Conservation (phyloP, 192 early-diverging fungal genomes). For the Umbelopsis ramanniana region DNA sequence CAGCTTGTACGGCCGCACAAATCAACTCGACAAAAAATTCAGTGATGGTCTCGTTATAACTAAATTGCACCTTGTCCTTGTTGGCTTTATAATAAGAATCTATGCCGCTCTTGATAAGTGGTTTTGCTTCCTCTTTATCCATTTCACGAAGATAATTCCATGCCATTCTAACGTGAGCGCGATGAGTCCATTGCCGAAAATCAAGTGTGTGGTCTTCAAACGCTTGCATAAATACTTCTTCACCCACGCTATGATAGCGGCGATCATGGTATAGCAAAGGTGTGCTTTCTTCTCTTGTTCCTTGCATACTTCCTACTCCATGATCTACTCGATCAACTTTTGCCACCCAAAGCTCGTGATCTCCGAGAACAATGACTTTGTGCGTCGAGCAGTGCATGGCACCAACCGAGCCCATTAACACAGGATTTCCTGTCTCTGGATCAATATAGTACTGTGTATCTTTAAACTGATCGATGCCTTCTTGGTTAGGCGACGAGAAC, state of each 20-base stretch:
- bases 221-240: slow-evolving; percentile 46
- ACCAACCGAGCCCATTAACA: slow-evolving; percentile 59
- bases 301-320: slow-evolving; percentile 47
- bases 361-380: slow-evolving; percentile 55
- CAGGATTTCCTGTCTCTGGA: slow-evolving; percentile 51
- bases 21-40: slow-evolving; percentile 39
- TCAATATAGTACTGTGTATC: slow-evolving; percentile 45
- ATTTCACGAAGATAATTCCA: slow-evolving; percentile 47
- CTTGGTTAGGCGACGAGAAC: slow-evolving; percentile 61
- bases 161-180: slow-evolving; percentile 48
- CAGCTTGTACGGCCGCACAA: slow-evolving; percentile 22
- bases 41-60: slow-evolving; percentile 45
- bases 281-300: slow-evolving; percentile 34
- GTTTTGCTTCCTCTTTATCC: slow-evolving; percentile 22
- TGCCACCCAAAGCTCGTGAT: slow-evolving; percentile 69
- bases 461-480: slow-evolving; percentile 49
- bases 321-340: slow-evolving; percentile 58
- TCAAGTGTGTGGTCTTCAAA: slow-evolving; percentile 34
- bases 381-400: slow-evolving; percentile 59
- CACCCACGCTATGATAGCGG: slow-evolving; percentile 51
- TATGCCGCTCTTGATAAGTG: slow-evolving; percentile 37
- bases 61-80: slow-evolving; percentile 6
- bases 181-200: slow-evolving; percentile 38
- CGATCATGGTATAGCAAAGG: slow-evolving; percentile 58
- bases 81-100: slow-evolving; percentile 28